A percentile compares a stretch with the other conserved stretches of the same genome.
phyloP scores from a whole-genome alignment of 495 filamentous ascomycete species.

The Xylaria bambusicola region DNA sequence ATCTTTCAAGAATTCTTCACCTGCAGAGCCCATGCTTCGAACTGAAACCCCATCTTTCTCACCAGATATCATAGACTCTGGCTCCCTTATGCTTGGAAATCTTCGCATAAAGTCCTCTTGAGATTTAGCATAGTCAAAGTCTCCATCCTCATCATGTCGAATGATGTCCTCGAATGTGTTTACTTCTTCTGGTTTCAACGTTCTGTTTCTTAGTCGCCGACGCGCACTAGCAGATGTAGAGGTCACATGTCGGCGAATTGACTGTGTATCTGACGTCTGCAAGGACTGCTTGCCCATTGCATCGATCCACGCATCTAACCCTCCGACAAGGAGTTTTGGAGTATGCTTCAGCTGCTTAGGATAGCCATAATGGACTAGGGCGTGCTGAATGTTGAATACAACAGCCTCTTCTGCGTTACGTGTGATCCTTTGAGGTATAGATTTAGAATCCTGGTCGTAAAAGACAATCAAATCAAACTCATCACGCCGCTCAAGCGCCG shows the following conservation, averaged over 20 bases:
- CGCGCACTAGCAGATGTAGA: conserved; percentile 12
- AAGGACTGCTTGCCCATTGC: conserved; percentile 72
- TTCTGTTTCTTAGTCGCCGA: conserved; percentile 19
- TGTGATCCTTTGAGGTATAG: conserved; percentile 45
- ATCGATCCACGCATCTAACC: conserved; percentile 82
- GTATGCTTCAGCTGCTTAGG: conserved; percentile 63
- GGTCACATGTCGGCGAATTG: conserved; percentile 29
- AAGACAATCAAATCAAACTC: conserved; percentile 87
- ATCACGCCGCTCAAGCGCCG: conserved; percentile 72
- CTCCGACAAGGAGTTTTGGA: conserved; percentile 78
- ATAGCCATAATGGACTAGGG: conserved; percentile 81
- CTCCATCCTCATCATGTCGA: conserved; percentile 45
- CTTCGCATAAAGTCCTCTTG: conserved; percentile 80
- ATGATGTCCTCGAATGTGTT: conserved; percentile 43
- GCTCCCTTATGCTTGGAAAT: conserved; percentile 72
- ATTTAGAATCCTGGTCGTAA: conserved; percentile 71
- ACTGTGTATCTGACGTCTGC: conserved; percentile 30
- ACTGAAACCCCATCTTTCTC: conserved; percentile 16
- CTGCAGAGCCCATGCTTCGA: conserved; percentile 17
- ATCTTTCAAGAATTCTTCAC: conserved; percentile 40
- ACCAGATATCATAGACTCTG: conserved; percentile 69
- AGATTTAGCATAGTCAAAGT: conserved; percentile 48
- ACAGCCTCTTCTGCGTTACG: conserved; percentile 52
- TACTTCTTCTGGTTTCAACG: conserved; percentile 38
- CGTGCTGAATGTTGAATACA: conserved; percentile 71